Conservation (phyloP, 2,329 filamentous ascomycete species). For the Venturia aucupariae region DNA sequence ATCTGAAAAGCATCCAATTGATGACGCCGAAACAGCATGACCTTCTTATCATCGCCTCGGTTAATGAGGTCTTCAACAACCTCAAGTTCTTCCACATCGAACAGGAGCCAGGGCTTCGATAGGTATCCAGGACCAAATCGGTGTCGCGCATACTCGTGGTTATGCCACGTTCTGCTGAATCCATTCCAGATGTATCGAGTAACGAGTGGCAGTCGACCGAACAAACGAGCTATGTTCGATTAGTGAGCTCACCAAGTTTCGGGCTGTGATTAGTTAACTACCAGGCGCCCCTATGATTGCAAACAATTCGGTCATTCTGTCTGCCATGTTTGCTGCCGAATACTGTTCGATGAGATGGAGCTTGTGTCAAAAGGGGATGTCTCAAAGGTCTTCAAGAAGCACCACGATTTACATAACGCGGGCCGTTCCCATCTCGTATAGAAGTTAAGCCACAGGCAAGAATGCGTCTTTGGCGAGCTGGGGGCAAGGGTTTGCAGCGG, state of each 20-base stretch:
- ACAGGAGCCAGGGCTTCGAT: slow-evolving; percentile 20
- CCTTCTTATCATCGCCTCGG: slow-evolving; percentile 16
- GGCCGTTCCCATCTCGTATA: too few relatives aligned
- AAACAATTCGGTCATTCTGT: slow-evolving; percentile 14
- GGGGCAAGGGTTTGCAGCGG: too few relatives aligned
- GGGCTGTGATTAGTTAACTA: background rate
- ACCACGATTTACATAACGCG: too few relatives aligned
- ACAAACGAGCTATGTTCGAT: slow-evolving; percentile 9
- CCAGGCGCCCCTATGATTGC: slow-evolving; percentile 15
- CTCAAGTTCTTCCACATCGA: slow-evolving; percentile 20
- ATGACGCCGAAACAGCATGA: slow-evolving; percentile 15
- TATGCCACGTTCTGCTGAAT: background rate
- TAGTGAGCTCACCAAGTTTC: background rate
- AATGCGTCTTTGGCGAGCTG: too few relatives aligned
- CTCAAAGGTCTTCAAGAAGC: too few relatives aligned
- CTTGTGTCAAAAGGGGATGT: too few relatives aligned
- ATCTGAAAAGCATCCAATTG: slow-evolving; percentile 19
- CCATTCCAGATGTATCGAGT: slow-evolving; percentile 12
- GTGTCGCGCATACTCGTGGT: slow-evolving; percentile 16
- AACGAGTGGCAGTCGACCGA: slow-evolving; percentile 11
- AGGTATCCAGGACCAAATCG: slow-evolving; percentile 18
- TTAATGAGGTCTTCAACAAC: slow-evolving; percentile 19
- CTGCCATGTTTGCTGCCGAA: background rate
- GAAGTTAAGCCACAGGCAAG: too few relatives aligned
- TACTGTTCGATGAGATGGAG: background rate